Evolutionary conservation across 805 yeast species (phyloP).

Genomic region (Saturnispora bothae): DNA sequence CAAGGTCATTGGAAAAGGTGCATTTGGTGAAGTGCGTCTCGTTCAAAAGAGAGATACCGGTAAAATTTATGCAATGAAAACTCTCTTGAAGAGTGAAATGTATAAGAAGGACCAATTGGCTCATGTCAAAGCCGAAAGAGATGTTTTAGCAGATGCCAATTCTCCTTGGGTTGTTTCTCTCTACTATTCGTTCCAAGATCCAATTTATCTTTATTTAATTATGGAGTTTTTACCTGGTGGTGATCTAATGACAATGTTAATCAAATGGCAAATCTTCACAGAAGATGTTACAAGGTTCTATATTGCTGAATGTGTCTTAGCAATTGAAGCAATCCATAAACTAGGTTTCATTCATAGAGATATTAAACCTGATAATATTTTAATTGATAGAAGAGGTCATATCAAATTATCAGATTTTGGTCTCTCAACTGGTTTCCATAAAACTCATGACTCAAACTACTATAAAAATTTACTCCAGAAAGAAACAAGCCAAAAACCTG

Average conservation of each 20-base stretch:
- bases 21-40: slow-evolving; percentile 92
- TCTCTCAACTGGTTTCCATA: slow-evolving; percentile 80
- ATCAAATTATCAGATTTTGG: slow-evolving; percentile 66
- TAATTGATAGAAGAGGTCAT: slow-evolving; percentile 56
- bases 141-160: slow-evolving; percentile 83
- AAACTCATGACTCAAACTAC: slow-evolving; percentile 84
- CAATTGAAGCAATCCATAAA: slow-evolving; percentile 89
- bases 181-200: slow-evolving; percentile 74
- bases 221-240: slow-evolving; percentile 83
- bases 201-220: slow-evolving; percentile 61
- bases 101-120: slow-evolving; percentile 90
- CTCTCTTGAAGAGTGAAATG: slow-evolving; percentile 83
- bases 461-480: slow-evolving; percentile 74
- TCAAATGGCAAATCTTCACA: slow-evolving; percentile 86
- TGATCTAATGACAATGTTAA: slow-evolving; percentile 88
- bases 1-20: slow-evolving; percentile 90
- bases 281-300: slow-evolving; percentile 89
- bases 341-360: slow-evolving; percentile 94
- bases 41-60: slow-evolving; percentile 92
- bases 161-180: slow-evolving; percentile 84
- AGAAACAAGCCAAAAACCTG: slow-evolving; percentile 22
- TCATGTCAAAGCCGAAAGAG: slow-evolving; percentile 92
- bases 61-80: slow-evolving; percentile 89
- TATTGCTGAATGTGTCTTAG: slow-evolving; percentile 93
- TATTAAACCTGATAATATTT: slow-evolving; percentile 90